Evolutionary conservation across 2,329 filamentous ascomycete species (phyloP), one percentile per base, ranked within the genome.

Genomic region (Dactylellina parvicollis): DNA sequence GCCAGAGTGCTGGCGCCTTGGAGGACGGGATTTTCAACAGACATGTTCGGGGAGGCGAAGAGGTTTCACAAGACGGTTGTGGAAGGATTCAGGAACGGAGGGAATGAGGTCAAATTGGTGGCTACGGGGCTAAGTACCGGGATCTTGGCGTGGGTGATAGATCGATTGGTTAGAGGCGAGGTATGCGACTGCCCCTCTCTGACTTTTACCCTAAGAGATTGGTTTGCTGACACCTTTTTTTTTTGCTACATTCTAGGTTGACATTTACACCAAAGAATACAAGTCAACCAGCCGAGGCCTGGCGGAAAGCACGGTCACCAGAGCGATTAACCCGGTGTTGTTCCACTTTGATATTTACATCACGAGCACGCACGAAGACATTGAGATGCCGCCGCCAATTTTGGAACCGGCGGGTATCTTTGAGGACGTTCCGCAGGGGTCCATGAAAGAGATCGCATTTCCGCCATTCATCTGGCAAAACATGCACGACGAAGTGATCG

Each of bases 381-480:
- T 20, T 14, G 44, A 22, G n/a, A 65, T 65, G 7, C 16, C 61
- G 20, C 59, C 20, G 3, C 67, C 67, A 12, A 26, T 38, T 24
- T 36, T 72, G 9, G 67, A 72, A 5, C 67, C 67, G 0, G 59
- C 59, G 14, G 26, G 28, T 47, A 30, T 72, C 7, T 24, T 54
- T 16, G 59, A 65, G 12, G 36, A 52, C 8, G 59, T 72, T 4
- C 67, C 67, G 5, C 34, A 59, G 42, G 67, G 67, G 0, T 72
- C 67, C 3, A 72, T 72, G 67, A 64, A 57, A 22, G 59, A 72
- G n/a, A 46, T 72, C 28, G 59, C 44, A 22, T 59, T 65, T 36
- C 59, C 67, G 28, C 67, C 67, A 36, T 72, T 72, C 38, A 65
- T 72, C 38, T 72, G 67, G 67, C 67, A 72, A 20, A 72, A 72